Percentiles rank a stretch among this genome's conserved stretches.
These are phyloP conservation scores for Gracilariopsis chorda DNA, from an alignment of 23 red algal species.

Conservation along the genomic window DNA sequence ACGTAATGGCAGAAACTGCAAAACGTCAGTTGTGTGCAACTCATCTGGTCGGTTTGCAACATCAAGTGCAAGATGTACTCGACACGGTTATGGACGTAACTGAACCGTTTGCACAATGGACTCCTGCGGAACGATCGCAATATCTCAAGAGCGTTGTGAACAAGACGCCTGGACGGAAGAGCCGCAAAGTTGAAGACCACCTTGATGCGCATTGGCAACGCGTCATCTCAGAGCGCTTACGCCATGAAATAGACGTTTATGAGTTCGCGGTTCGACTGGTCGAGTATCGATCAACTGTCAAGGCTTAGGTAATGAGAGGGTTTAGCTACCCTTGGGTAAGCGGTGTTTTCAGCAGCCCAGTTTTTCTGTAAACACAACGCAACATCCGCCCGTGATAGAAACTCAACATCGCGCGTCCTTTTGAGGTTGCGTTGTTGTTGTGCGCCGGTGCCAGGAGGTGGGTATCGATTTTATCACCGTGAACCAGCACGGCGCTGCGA, in stretches of 20 bases:
- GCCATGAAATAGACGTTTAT: constrained; percentile 22
- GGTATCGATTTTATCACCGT: no score
- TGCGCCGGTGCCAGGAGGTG: no score
- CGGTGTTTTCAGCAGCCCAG: no score
- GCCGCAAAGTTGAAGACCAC: neutral
- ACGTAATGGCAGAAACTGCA: constrained; percentile 21
- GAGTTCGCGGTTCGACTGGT: constrained; percentile 34
- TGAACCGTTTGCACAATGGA: constrained; percentile 6
- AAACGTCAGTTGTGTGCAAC: constrained; percentile 28
- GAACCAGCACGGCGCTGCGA: no score
- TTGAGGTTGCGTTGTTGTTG: no score
- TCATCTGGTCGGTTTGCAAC: constrained; percentile 19
- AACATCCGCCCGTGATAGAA: no score
- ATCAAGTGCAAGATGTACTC: neutral
- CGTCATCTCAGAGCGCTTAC: neutral
- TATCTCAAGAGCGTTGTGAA: neutral
- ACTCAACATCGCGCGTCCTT: no score
- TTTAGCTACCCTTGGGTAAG: no score
- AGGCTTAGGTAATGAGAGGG: no score
- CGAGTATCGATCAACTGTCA: no score
- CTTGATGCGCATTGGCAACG: neutral
- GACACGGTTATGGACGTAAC: neutral
- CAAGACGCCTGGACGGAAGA: neutral
- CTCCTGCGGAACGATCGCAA: neutral
- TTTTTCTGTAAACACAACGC: no score